These are phyloP conservation scores for Rhodotorula glutinis DNA, from an alignment of 1,284 basidiomycete species.

Conservation along the genomic window DNA sequence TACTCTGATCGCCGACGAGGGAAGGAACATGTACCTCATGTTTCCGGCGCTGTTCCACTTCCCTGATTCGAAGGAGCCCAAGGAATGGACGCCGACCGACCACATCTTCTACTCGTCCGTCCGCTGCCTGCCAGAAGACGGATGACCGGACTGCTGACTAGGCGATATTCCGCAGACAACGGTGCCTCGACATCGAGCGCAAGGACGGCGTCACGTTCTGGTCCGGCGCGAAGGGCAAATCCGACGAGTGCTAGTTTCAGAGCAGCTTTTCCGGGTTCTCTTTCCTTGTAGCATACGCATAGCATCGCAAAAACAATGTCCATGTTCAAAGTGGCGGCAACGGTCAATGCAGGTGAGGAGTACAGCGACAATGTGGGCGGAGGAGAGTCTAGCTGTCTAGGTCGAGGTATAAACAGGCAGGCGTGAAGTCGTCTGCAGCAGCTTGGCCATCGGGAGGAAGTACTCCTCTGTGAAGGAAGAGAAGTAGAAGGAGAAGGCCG, in stretches of 20 bases:
- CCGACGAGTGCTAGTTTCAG: constrained; percentile 9
- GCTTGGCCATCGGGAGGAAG: constrained; percentile 47
- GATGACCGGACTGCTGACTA: too few relatives aligned
- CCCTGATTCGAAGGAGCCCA: constrained; percentile 14
- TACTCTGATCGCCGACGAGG: constrained; percentile 16
- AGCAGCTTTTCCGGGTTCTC: too few relatives aligned
- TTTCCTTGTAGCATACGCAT: background rate
- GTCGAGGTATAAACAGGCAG: background rate
- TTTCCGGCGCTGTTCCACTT: constrained; percentile 19
- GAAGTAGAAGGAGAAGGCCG: constrained; percentile 84
- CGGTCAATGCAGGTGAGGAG: background rate
- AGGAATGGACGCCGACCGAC: background rate
- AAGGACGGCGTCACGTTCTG: constrained; percentile 24
- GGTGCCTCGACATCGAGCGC: constrained; percentile 5
- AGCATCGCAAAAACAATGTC: background rate
- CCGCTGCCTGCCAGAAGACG: too few relatives aligned
- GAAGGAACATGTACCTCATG: constrained; percentile 20
- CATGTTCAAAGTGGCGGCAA: background rate
- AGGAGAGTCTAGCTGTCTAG: background rate
- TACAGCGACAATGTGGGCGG: background rate
- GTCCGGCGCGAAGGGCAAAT: constrained; percentile 21
- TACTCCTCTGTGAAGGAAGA: constrained; percentile 78
- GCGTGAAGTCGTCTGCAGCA: constrained; percentile 9
- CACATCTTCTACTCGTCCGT: constrained; percentile 24
- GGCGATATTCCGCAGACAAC: background rate